Evolutionary conservation across 192 early-diverging fungal genomes (phyloP), one percentile per base, ranked within the genome.

Genomic region (Backusella circina): DNA sequence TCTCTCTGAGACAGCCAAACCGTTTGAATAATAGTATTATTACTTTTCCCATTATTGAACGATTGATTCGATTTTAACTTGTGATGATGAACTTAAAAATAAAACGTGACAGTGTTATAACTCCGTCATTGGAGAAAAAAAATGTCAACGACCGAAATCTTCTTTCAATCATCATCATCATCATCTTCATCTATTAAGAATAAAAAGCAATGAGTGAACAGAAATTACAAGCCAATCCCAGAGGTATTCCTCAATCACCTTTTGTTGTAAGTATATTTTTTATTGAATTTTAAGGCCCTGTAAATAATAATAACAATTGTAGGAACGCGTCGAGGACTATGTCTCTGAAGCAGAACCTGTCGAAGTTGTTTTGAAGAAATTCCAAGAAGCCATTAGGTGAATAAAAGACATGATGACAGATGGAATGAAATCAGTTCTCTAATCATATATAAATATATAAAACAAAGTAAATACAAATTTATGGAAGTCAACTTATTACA

Each of bases 161-260:
- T 61, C 23, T 61, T 61, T 21, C n/a, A 61, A 28, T 61, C 54
- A 61, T 61, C 54, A 51, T 51, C 50, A 51, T 51, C 50, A 61
- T 61, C 54, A 21, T 28, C 18, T n/a, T n/a, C n/a, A n/a, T n/a
- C n/a, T n/a, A n/a, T n/a, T 26, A 61, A 61, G 2, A 61, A 13
- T 61, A 13, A 26, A 61, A 61, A 2, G 5, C 77, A 33, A 57
- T 70, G 32, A 68, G 71, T 30, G 50, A 44, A 80, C 44, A 72
- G 13, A 85, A 57, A 70, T 80, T 95, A 66, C 90, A 95, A 73
- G 80, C 91, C 61, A 99, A 99, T 80, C 94, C 97, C 18, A 84
- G 96, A 74, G 96, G 97, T 73, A 99, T 99, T 73, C 97, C 97
- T 28, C 91, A 91, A 76, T 94, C 96, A 13, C 96, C 96, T 35